phyloP scores from a whole-genome alignment of 2,329 filamentous ascomycete species.

The Thielaviopsis populi region DNA sequence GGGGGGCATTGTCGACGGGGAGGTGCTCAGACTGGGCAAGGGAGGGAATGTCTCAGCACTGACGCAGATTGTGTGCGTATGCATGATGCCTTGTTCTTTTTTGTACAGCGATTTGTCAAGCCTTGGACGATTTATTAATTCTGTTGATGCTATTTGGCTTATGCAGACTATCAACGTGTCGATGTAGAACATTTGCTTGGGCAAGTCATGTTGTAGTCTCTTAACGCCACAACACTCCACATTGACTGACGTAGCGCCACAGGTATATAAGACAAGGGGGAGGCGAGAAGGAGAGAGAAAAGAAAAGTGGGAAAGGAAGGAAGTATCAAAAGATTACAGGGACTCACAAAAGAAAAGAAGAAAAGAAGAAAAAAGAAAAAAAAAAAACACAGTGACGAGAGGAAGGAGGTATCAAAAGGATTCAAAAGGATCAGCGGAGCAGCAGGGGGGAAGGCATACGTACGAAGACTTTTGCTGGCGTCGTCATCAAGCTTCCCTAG shows the following conservation, averaged over 20 bases:
- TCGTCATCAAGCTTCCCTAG: slow-evolving; percentile 2
- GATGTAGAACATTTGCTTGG: neutral
- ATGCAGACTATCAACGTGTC: too few relatives aligned
- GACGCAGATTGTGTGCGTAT: too few relatives aligned
- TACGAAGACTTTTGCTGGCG: neutral
- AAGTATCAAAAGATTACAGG: too few relatives aligned
- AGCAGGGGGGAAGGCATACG: neutral
- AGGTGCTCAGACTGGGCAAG: too few relatives aligned
- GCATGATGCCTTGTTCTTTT: too few relatives aligned
- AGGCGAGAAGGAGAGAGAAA: neutral
- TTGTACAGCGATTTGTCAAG: too few relatives aligned
- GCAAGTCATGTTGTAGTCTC: too few relatives aligned
- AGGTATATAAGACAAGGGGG: neutral
- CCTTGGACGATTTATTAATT: too few relatives aligned
- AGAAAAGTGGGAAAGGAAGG: neutral
- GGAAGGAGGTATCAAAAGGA: neutral
- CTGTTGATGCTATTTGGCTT: too few relatives aligned
- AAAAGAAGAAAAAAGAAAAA: neutral
- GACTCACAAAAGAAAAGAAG: neutral
- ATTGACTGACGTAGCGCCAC: neutral
- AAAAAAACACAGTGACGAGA: too few relatives aligned
- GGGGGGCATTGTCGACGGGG: too few relatives aligned
- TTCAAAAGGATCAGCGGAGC: neutral
- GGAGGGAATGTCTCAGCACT: too few relatives aligned
- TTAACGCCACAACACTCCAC: neutral